A percentile compares a stretch with the other conserved stretches of the same genome.
These are phyloP conservation scores for Curvularia sp. DNA, from an alignment of 2,329 filamentous ascomycete genomes.

Conservation along the genomic window DNA sequence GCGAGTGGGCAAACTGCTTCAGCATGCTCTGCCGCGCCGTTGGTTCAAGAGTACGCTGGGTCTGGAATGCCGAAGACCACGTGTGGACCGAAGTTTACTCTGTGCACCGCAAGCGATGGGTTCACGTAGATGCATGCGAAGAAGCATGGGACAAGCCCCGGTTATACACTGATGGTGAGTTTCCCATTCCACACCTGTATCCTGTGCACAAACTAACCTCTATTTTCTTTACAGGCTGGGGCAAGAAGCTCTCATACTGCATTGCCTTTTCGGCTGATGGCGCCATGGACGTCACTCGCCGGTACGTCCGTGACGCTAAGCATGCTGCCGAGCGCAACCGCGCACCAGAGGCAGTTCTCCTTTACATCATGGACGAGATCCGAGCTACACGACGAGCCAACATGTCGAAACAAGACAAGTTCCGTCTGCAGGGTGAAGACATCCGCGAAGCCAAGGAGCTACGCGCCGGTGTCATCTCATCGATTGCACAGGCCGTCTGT, in stretches of 20 bases:
- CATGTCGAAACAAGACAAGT: conserved; percentile 84
- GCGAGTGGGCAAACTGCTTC: conserved; percentile 99
- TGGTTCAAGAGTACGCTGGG: conserved; percentile 90
- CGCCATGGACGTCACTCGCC: conserved; percentile 70
- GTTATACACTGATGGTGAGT: conserved; percentile 82
- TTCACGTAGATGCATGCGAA: conserved; percentile 96
- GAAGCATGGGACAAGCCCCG: conserved; percentile 94
- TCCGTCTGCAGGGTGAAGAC: conserved; percentile 81
- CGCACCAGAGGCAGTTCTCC: conserved; percentile 86
- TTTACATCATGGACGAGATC: conserved; percentile 93
- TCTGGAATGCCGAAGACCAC: conserved; percentile 97
- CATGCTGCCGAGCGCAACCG: conserved; percentile 77
- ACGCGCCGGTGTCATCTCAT: conserved; percentile 74
- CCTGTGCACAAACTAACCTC: conserved; percentile 19
- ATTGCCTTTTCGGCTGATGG: conserved; percentile 95
- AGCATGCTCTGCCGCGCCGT: conserved; percentile 96
- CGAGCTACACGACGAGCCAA: conserved; percentile 82
- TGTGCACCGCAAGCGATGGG: conserved; percentile 89
- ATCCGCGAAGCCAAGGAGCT: conserved; percentile 77
- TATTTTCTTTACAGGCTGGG: conserved; percentile 69
- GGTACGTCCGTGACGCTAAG: conserved; percentile 74
- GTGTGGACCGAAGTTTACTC: conserved; percentile 99
- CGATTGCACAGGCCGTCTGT: conserved; percentile 75
- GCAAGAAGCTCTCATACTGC: conserved; percentile 95
- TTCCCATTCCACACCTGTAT: background rate